Base-by-base conservation (phyloP, 805 yeast genomes). In the Saccharomycopsis fodiens region DNA sequence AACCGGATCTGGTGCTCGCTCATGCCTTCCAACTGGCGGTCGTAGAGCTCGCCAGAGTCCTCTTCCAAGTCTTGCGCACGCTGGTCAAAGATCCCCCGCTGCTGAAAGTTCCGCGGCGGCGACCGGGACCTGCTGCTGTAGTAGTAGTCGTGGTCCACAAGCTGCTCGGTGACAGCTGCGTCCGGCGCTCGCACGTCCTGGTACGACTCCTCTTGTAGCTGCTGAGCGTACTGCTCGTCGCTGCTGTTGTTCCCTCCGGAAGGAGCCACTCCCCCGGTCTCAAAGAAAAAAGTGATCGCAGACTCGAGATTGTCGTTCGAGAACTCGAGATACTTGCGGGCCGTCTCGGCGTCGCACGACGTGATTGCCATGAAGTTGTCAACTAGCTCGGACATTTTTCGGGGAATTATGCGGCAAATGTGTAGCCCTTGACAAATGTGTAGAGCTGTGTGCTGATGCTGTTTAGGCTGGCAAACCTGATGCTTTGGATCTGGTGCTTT, bases 351-450 rank as follows among this genome's bases (percentile, higher is more conserved):
- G 58, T 84, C 91, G 1, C 77, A 71, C 19, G 86, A 84, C 0
- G 97, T 88, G 44, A 93, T 80, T 35, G 91, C 89, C 61, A 89
- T 68, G 62, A 93, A 93, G 19, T 80, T 75, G 19, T 84, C 80
- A 32, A 85, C n/a, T n/a, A n/a, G n/a, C 43, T 73, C 74, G 63
- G 60, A 52, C 61, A 60, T 61, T 32, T 29, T 12, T 29, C 32
- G 13, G n/a, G n/a, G n/a, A 29, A 29, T 12, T 12, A 29, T 12
- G 12, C 32, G n/a, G n/a, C n/a, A 29, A n/a, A 29, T n/a, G n/a
- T n/a, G n/a, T n/a, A n/a, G n/a, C n/a, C n/a, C n/a, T n/a, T n/a
- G n/a, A n/a, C n/a, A n/a, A n/a, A n/a, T n/a, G n/a, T n/a, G n/a
- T n/a, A n/a, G n/a, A n/a, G n/a, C n/a, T n/a, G n/a, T n/a, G n/a